These are phyloP conservation scores for Lepidopterella palustris DNA, from an alignment of 495 filamentous ascomycete species.

Conservation along the genomic window DNA sequence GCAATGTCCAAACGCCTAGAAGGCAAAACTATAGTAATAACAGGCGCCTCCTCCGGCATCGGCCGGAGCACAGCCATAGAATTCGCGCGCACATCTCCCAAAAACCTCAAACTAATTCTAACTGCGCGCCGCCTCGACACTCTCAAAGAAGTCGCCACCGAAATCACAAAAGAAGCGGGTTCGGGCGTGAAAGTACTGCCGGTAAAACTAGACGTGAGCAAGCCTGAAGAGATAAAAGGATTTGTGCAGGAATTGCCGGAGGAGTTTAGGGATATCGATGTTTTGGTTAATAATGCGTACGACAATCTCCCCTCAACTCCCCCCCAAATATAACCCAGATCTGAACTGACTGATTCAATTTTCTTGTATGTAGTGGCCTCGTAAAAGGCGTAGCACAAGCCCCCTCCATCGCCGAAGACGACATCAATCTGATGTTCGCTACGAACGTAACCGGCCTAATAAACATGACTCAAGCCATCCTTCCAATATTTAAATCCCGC, in stretches of 20 bases:
- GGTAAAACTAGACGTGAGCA: slow-evolving; percentile 81
- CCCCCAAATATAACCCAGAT: background rate
- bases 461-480: slow-evolving; percentile 91
- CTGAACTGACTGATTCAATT: background rate
- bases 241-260: slow-evolving; percentile 71
- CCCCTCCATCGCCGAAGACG: slow-evolving; percentile 71
- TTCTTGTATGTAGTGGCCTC: slow-evolving; percentile 52
- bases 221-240: slow-evolving; percentile 62
- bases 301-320: slow-evolving; percentile 31
- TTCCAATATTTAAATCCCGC: slow-evolving; percentile 77
- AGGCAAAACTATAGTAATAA: slow-evolving; percentile 90
- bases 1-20: slow-evolving; percentile 77
- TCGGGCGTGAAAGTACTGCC: slow-evolving; percentile 75
- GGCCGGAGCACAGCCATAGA: slow-evolving; percentile 80
- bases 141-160: slow-evolving; percentile 64
- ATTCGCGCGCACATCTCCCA: slow-evolving; percentile 81
- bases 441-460: slow-evolving; percentile 95
- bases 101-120: slow-evolving; percentile 73
- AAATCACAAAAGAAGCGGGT: slow-evolving; percentile 74
- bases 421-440: slow-evolving; percentile 80
- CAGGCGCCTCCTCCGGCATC: slow-evolving; percentile 91
- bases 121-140: slow-evolving; percentile 79
- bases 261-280: slow-evolving; percentile 80
- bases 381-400: slow-evolving; percentile 85
- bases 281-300: slow-evolving; percentile 96